These are phyloP conservation scores for Fusarium equiseti DNA, from an alignment of 2,329 filamentous ascomycete genomes.

Conservation along the genomic window DNA sequence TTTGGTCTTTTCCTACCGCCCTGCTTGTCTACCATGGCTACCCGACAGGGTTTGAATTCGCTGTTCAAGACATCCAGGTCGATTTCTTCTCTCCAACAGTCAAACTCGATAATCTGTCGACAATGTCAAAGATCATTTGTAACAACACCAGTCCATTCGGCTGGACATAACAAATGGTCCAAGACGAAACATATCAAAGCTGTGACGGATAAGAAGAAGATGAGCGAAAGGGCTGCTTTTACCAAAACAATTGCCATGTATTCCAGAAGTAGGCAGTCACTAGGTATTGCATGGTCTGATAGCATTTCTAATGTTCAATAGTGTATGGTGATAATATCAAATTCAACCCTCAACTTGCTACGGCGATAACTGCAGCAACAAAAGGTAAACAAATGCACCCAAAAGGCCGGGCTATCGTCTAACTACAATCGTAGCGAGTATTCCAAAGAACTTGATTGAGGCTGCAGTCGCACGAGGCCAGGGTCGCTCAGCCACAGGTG, in stretches of 20 bases:
- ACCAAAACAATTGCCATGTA: constrained; percentile 79
- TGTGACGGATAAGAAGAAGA: constrained; percentile 84
- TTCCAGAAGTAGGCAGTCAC: constrained; percentile 72
- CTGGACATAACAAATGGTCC: constrained; percentile 93
- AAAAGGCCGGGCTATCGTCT: neutral
- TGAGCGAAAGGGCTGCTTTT: constrained; percentile 74
- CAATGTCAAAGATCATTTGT: constrained; percentile 64
- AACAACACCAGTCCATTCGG: constrained; percentile 59
- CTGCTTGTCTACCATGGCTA: constrained; percentile 31
- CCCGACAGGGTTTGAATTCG: constrained; percentile 24
- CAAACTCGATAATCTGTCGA: constrained; percentile 55
- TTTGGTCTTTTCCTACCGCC: neutral
- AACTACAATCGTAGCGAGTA: constrained; percentile 64
- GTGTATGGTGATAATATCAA: constrained; percentile 81
- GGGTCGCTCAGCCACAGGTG: constrained; percentile 80
- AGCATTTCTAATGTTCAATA: constrained; percentile 51
- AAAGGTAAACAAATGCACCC: constrained; percentile 65
- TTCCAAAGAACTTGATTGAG: constrained; percentile 88
- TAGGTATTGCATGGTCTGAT: neutral
- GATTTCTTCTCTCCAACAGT: constrained; percentile 12
- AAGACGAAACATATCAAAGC: constrained; percentile 97
- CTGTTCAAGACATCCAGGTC: constrained; percentile 26
- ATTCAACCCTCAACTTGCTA: constrained; percentile 80
- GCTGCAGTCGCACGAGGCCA: constrained; percentile 88
- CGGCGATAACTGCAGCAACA: constrained; percentile 81